A percentile compares a stretch with the other conserved stretches of the same genome.
Evolutionary conservation across 2,329 filamentous ascomycete species (phyloP).

Genomic region (Colletotrichum eleusines): DNA sequence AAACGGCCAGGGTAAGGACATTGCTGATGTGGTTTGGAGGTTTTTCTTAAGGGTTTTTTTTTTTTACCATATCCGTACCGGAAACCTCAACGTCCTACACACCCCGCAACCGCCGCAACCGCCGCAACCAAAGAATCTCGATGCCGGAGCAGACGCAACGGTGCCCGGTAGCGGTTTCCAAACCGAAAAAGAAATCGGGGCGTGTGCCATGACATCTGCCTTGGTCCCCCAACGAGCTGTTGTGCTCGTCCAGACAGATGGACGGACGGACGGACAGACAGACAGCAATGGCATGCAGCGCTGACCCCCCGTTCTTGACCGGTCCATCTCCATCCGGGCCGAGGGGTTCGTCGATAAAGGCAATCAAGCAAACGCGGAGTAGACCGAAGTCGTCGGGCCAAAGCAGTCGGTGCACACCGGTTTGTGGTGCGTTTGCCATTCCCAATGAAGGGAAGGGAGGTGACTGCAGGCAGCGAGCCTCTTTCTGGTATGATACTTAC

Average conservation of each 20-base stretch:
- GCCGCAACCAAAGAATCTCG: constrained; percentile 19
- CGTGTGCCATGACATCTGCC: background rate
- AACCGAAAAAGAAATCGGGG: background rate
- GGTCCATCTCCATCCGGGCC: background rate
- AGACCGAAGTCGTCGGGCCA: background rate
- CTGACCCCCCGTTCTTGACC: background rate
- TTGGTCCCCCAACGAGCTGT: constrained; percentile 11
- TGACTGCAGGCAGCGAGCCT: constrained; percentile 24
- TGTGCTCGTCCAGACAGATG: constrained; percentile 11
- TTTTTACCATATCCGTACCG: constrained; percentile 20
- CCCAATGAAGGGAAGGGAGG: background rate
- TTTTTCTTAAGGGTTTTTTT: too few species aligned
- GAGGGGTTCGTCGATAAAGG: constrained; percentile 1
- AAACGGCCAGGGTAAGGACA: constrained; percentile 23
- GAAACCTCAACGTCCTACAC: constrained; percentile 34
- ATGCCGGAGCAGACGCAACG: constrained; percentile 25
- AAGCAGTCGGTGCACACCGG: too few species aligned
- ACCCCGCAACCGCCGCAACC: constrained; percentile 1
- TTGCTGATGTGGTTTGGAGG: constrained; percentile 29
- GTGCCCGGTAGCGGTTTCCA: constrained; percentile 24
- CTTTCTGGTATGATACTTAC: background rate
- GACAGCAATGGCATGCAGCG: background rate
- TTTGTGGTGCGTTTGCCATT: background rate
- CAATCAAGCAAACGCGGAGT: background rate
- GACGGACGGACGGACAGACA: too few species aligned